Evolutionary conservation across 352 stramenopile genomes (phyloP), one percentile per base, ranked within the genome.

Genomic region (Phytopythium montanum): DNA sequence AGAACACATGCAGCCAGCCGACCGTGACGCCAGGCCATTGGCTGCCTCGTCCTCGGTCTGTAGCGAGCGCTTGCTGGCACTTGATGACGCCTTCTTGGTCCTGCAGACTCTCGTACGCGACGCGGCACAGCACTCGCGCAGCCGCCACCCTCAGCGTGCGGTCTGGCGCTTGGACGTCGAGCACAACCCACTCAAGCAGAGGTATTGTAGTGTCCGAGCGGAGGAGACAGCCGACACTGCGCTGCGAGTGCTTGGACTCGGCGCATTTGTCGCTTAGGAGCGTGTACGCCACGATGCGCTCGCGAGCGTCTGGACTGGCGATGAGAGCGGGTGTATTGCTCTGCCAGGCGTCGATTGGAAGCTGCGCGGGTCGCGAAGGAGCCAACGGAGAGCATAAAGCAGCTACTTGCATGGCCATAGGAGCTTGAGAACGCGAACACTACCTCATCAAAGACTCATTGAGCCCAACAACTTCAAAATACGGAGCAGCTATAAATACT

Each of bases 1-100:
- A 70, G 55, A 88, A 87, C 8, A 79, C 62, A 28, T 88, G 64
- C 45, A 87, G 46, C 76, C 76, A 88, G n/a, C 76, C 79, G 39
- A 84, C 56, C 0, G 70, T 73, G 59, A 85, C 67, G 2, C 68
- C 72, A n/a, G 48, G n/a, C 23, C 59, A 55, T 65, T 59, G 21
- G 60, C 53, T 56, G 18, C 29, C 10, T 59, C 29, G 25, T 9
- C 31, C 26, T 33, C 64, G 42, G 45, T 42, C 63, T 2, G 46
- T 56, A 14, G 65, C 61, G 55, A 68, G 63, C 16, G 58, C 29
- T 49, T 72, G 60, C 42, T 75, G 68, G 48, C 66, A 66, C n/a
- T 53, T 60, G 33, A 67, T 58, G 13, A 81, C 60, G 25, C 61
- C 56, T 31, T 76, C 63, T 45, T 81, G 72, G 44, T 75, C 75